Base-by-base conservation (phyloP, 495 filamentous ascomycete genomes). In the Mycothermus thermophilus region DNA sequence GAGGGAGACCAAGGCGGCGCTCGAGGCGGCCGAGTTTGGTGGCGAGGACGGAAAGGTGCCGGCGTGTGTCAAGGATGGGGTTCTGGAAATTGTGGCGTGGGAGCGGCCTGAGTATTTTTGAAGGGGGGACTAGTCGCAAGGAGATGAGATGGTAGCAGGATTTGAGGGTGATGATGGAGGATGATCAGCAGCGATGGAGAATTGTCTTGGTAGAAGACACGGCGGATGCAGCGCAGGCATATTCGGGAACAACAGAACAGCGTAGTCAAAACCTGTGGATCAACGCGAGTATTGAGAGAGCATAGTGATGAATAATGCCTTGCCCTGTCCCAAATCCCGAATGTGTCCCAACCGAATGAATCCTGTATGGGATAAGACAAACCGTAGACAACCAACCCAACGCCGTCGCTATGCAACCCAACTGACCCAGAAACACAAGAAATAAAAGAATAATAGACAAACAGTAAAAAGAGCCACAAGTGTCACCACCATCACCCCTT, bases 11-110 rank as follows among this genome's bases (percentile, higher is more conserved):
- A 47, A 42, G 37, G 10, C 0, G 27, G 30, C 32, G 15, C 15
- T 54, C 13, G 34, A 43, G 32, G 25, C n/a, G 30, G 19, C 50
- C 31, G 27, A 39, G 37, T 19, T 46, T 30, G 29, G n/a, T n/a
- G n/a, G n/a, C n/a, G n/a, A n/a, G 3, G 43, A 41, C n/a, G 40
- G 35, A 19, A 44, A 47, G 15, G 32, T 38, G 31, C 37, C 37
- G 25, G n/a, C n/a, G 15, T 22, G 20, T 20, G 26, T 11, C 9
- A 35, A 35, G 14, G 28, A 16, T 3, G 18, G 19, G 3, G 24
- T 28, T 25, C n/a, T 37, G 17, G 39, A 46, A 2, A 33, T 38
- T 4, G 26, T 40, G 13, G 38, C 25, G 11, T 37, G 32, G 17
- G 38, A 42, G 27, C 32, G 32, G 35, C n/a, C 12, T 12, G 22